Evolutionary conservation across 1,284 basidiomycete genomes (phyloP).

Genomic region (Neonothopanus nambi): DNA sequence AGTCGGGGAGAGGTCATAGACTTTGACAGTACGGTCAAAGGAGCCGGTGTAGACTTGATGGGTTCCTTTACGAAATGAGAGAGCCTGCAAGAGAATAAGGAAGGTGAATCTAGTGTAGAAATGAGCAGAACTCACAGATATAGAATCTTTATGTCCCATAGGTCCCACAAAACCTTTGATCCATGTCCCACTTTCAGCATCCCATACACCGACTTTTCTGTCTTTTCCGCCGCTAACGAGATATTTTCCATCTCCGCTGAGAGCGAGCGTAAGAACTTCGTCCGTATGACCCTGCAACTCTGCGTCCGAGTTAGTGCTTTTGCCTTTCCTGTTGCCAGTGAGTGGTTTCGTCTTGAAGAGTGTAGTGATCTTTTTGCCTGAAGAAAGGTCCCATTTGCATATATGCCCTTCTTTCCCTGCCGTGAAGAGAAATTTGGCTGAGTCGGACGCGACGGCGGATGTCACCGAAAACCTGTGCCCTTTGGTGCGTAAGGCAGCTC

Average conservation of each 20-base stretch:
- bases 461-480: conserved; percentile 81
- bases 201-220: conserved; percentile 81
- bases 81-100: conserved; percentile 44
- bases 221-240: conserved; percentile 90
- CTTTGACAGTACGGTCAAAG: conserved; percentile 89
- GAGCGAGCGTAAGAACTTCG: conserved; percentile 79
- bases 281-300: conserved; percentile 79
- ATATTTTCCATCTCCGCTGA: conserved; percentile 84
- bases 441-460: conserved; percentile 69
- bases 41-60: conserved; percentile 88
- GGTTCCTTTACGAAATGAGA: conserved; percentile 84
- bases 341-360: conserved; percentile 59
- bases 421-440: conserved; percentile 71
- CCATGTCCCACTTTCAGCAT: conserved; percentile 73
- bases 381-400: conserved; percentile 75
- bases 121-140: conserved; percentile 61
- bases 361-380: conserved; percentile 56
- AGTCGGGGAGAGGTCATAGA: conserved; percentile 80
- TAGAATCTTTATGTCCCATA: conserved; percentile 77
- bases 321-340: conserved; percentile 59
- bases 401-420: conserved; percentile 87
- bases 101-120: not conserved
- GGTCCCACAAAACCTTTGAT: conserved; percentile 70
- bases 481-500: conserved; percentile 55
- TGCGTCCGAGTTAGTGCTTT: conserved; percentile 43